Evolutionary conservation across 345 rosid genomes (phyloP), one percentile per base, ranked within the genome.

Genomic region (Alliaria petiolata): DNA sequence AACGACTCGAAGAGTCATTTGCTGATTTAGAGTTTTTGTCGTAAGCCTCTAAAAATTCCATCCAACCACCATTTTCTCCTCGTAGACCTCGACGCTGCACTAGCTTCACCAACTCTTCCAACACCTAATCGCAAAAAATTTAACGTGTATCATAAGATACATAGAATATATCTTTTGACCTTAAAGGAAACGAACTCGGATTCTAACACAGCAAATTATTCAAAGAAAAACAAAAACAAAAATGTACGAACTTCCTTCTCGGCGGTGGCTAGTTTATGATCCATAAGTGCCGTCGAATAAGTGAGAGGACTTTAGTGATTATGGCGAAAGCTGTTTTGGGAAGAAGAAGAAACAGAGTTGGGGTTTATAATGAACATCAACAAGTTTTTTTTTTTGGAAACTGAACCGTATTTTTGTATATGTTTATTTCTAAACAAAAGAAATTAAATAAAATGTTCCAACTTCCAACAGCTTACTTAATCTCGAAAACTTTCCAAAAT

Each of bases 51-150:
- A 88, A 67, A 65, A 90, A 88, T 4, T 86, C 86, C 74, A 84
- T 86, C 93, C 93, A 90, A 19, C 50, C 71, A 51, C 92, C 91
- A 4, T 75, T 42, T 3, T 52, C 30, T 8, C 93, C 91, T 42
- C 69, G 49, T 83, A 82, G 50, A 17, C 83, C 81, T 60, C 78
- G 80, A 65, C 76, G 80, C 49, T 86, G 91, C 45, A 68, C 72
- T 53, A 81, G 14, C 71, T 79, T 90, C 62, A 90, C 90, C 28
- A 85, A 62, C 3, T 85, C 88, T 15, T 75, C 86, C 47, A 90
- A 83, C 59, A 85, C 84, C 91, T 88, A 45, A 14, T 34, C 44
- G 30, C 19, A 67, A 15, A 5, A n/a, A 19, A 10, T 6, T 50
- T 14, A 16, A 17, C 14, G 22, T 5, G 30, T 1, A 46, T n/a